These are phyloP conservation scores for Escovopsis sp. DNA, from an alignment of 2,329 filamentous ascomycete genomes.

Conservation along the genomic window DNA sequence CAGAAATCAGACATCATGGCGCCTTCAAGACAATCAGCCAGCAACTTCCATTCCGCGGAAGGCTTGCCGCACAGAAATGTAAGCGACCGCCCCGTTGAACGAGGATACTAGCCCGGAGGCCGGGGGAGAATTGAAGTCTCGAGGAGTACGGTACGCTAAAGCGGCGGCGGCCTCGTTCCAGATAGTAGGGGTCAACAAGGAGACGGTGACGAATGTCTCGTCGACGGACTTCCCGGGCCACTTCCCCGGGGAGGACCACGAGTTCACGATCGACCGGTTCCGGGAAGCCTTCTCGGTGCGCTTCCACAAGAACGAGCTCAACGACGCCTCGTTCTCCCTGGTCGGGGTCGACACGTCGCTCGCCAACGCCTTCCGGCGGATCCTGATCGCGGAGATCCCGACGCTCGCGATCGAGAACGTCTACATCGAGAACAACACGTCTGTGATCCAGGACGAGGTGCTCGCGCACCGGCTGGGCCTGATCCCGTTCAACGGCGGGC, in stretches of 20 bases:
- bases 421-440: constrained; percentile 92
- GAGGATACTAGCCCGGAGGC: no score
- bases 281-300: constrained; percentile 53
- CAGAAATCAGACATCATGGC: constrained; percentile 13
- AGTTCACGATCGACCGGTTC: constrained; percentile 66
- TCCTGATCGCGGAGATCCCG: constrained; percentile 86
- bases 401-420: constrained; percentile 89
- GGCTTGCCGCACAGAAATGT: constrained; percentile 50
- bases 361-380: constrained; percentile 93
- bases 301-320: constrained; percentile 70
- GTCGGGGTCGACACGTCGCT: constrained; percentile 84
- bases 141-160: no score
- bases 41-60: constrained; percentile 21
- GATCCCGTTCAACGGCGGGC: constrained; percentile 71
- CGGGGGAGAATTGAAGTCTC: no score
- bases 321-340: constrained; percentile 77
- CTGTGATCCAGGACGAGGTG: constrained; percentile 95
- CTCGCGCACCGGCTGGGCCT: constrained; percentile 81
- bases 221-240: constrained; percentile 89
- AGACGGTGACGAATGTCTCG: constrained; percentile 78
- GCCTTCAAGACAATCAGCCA: constrained; percentile 22
- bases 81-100: no score
- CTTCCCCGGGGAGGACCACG: constrained; percentile 74
- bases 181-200: constrained; percentile 75
- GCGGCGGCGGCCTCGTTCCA: constrained; percentile 20